Percentiles rank a stretch among this genome's conserved stretches.
Conservation (phyloP, 169 alveolate species). For the Cryptosporidium ryanae region DNA sequence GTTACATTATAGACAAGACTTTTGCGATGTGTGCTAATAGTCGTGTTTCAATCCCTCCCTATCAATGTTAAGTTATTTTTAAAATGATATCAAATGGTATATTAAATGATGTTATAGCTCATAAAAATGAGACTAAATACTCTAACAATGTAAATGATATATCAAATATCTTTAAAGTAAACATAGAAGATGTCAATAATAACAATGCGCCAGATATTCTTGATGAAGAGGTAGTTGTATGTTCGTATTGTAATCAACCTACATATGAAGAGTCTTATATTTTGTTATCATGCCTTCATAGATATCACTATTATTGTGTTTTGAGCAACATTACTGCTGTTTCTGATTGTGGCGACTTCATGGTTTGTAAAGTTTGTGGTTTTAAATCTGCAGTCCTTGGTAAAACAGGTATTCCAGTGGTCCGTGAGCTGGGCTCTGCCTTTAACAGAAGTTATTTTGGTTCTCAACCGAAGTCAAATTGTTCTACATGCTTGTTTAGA, state of each 20-base stretch:
- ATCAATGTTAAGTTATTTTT: background rate
- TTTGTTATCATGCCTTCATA: slow-evolving; percentile 47
- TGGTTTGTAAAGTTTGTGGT: slow-evolving; percentile 63
- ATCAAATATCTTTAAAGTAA: background rate
- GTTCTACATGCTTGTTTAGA: slow-evolving; percentile 58
- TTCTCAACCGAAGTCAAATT: slow-evolving; percentile 16
- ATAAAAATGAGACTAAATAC: slow-evolving; percentile 4
- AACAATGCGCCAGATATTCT: background rate
- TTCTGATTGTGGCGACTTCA: slow-evolving; percentile 58
- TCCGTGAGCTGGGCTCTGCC: slow-evolving; percentile 2
- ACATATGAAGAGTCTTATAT: slow-evolving; percentile 65
- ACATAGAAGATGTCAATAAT: background rate
- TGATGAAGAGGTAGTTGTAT: slow-evolving; percentile 47
- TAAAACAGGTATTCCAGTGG: slow-evolving; percentile 59
- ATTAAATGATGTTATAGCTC: background rate
- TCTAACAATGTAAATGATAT: background rate
- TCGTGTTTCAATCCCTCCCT: background rate
- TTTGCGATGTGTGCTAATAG: background rate
- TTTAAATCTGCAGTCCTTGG: slow-evolving; percentile 62
- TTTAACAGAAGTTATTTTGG: slow-evolving; percentile 43
- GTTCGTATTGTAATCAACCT: slow-evolving; percentile 49
- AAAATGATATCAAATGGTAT: background rate
- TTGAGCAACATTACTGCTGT: slow-evolving; percentile 27
- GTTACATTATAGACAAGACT: slow-evolving; percentile 1
- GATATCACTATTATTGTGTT: slow-evolving; percentile 67